Base-by-base conservation (phyloP, 2,329 filamentous ascomycete genomes). In the Aspergillus pseudonomiae region DNA sequence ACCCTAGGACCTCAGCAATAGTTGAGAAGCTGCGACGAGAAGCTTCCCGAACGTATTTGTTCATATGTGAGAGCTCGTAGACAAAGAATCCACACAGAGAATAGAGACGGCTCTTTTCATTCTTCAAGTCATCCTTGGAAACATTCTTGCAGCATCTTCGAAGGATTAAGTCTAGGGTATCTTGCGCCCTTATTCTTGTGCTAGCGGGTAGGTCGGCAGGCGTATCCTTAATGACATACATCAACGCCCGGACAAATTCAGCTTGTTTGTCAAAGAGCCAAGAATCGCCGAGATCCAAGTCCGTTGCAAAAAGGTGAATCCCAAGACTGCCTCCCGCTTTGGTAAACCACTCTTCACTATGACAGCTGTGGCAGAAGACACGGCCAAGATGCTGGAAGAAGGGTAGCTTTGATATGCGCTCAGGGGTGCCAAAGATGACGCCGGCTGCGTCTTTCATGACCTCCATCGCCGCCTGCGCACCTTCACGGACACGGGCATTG, bases 191-290 rank as follows among this genome's bases (percentile, higher is more conserved):
- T 39, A 89, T 84, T 41, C 95, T 86, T 2, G 95, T 97, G 73
- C 91, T 94, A 62, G 96, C 93, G 1, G 96, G 94, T 1, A 99
- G 85, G 75, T 99, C 95, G 61, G 92, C 87, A 0, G 96, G 95
- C 86, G 97, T 97, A 75, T 99, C 95, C 80, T 99, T 99, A 81
- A 99, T 93, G 67, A 99, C 94, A 78, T 96, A 97, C 80, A 97
- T 90, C 61, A 99, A 83, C n/a, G 94, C 92, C 58, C 92, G 89
- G 63, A 95, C 89, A 70, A 97, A 94, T 63, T 98, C 93, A 59
- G 91, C 87, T 74, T 97, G 93, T 70, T 93, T 91, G 14, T 89
- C 86, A 24, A 88, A 84, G 39, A 99, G 84, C 93, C 95, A 99
- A 1, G 82, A 76, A 71, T 96, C 91, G 48, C 93, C 93, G 54